Base-by-base conservation (phyloP, 2,329 filamentous ascomycete genomes). In the Atkinsonella texensis region DNA sequence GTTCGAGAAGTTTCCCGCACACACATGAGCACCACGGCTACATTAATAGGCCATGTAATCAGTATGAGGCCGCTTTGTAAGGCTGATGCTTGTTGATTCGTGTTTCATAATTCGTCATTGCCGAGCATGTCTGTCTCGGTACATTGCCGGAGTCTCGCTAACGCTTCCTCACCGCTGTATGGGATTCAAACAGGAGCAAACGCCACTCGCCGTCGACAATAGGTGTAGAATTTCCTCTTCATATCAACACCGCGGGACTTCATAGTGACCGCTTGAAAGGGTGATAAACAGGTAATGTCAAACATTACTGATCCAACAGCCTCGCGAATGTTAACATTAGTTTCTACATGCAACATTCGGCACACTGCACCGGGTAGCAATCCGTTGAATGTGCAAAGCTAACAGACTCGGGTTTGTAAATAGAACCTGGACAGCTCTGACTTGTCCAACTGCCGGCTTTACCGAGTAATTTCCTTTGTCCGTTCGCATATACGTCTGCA, bases 91-190 rank as follows among this genome's bases (percentile, higher is more conserved):
- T 18, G 12, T 20, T 51, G 43, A 15, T 46, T 32, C 23, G 43
- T 35, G 33, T 51, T 51, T 46, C 43, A 51, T 38, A 39, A 42
- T 35, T 45, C 40, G 41, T 35, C n/a, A 33, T 33, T 42, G n/a
- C 40, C n/a, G 15, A 20, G 10, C 48, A 31, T 41, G 41, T 17
- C 32, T 53, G 48, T 53, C 47, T 50, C 51, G 33, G 51, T 28
- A 47, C 32, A 42, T 31, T 50, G 43, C 38, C 31, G 44, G 38
- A 20, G 18, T 33, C 51, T 53, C 47, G 48, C 51, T 42, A 53
- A 50, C 31, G 8, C 28, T 39, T 50, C 8, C 20, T 53, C 32
- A 39, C 48, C 43, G 43, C 28, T 23, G 48, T 31, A 44, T 39
- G 13, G 35, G 20, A 10, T 31, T 15, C 47, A 41, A 23, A 15